phyloP scores from a whole-genome alignment of 2,329 filamentous ascomycete species.

The Stachybotrys elegans region DNA sequence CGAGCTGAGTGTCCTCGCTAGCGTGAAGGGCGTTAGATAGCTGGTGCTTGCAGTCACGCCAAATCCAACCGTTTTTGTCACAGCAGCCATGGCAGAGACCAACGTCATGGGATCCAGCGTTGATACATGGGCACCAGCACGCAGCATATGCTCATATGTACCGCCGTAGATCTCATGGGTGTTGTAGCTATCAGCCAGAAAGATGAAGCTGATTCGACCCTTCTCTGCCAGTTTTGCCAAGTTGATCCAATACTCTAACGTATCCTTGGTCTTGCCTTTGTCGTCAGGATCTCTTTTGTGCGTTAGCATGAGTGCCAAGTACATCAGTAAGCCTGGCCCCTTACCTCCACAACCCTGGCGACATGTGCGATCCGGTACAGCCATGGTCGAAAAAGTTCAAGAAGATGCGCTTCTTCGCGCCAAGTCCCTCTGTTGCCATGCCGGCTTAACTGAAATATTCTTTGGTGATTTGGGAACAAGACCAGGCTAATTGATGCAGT shows the following conservation, averaged over 20 bases:
- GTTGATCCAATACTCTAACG: conserved; percentile 9
- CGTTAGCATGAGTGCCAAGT: too few species aligned
- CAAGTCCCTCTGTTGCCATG: not conserved
- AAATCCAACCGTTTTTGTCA: conserved; percentile 61
- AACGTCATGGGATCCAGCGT: conserved; percentile 48
- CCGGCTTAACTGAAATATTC: too few species aligned
- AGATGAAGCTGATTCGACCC: conserved; percentile 9
- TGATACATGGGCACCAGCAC: not conserved
- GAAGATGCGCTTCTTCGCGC: not conserved
- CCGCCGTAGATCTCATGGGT: conserved; percentile 47
- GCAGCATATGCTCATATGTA: not conserved
- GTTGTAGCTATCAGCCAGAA: conserved; percentile 21
- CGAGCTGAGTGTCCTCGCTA: conserved; percentile 60
- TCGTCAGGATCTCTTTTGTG: conserved; percentile 3
- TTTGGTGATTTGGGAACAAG: too few species aligned
- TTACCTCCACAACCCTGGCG: not conserved
- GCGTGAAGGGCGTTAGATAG: conserved; percentile 64
- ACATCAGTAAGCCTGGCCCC: too few species aligned
- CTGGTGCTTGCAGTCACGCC: conserved; percentile 64
- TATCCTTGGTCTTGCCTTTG: conserved; percentile 5
- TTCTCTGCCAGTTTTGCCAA: conserved; percentile 10
- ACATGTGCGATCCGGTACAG: not conserved
- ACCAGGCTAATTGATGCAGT: too few species aligned
- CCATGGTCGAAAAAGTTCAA: not conserved
- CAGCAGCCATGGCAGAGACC: conserved; percentile 63